A percentile compares a stretch with the other conserved stretches of the same genome.
phyloP scores from a whole-genome alignment of 78 protist species.

The Dictyostelium citrinum region DNA sequence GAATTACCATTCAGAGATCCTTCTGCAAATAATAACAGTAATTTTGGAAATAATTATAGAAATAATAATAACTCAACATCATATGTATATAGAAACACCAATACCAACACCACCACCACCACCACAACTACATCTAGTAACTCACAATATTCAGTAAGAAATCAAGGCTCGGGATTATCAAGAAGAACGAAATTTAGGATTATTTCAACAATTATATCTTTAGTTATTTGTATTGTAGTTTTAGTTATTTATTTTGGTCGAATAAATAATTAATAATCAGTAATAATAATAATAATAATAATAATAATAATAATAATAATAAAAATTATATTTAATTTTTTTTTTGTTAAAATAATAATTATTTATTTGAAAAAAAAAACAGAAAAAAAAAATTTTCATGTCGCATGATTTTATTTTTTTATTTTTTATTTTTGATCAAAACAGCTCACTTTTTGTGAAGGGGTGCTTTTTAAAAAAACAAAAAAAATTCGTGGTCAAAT shows the following conservation, averaged over 20 bases:
- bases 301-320: not conserved
- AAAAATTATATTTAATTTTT: too few species aligned
- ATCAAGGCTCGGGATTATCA: not conserved
- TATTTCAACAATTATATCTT: not conserved
- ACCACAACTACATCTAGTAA: not conserved
- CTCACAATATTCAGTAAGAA: not conserved
- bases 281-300: too few species aligned
- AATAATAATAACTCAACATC: not conserved
- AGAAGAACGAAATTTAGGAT: not conserved
- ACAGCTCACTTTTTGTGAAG: not conserved
- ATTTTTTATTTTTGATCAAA: too few species aligned
- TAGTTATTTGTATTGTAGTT: not conserved
- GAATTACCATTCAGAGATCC: not conserved
- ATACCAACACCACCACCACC: not conserved
- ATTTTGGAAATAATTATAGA: not conserved
- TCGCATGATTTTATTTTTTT: too few species aligned
- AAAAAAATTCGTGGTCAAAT: not conserved
- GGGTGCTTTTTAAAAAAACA: not conserved
- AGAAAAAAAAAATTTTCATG: too few species aligned
- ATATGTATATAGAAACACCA: not conserved
- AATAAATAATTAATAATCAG: not conserved
- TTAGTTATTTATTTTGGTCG: not conserved
- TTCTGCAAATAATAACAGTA: not conserved
- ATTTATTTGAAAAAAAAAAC: not conserved
- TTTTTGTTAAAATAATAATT: not conserved